Conservation (phyloP, 345 rosid genomes). For the Abelmoschus esculentus region DNA sequence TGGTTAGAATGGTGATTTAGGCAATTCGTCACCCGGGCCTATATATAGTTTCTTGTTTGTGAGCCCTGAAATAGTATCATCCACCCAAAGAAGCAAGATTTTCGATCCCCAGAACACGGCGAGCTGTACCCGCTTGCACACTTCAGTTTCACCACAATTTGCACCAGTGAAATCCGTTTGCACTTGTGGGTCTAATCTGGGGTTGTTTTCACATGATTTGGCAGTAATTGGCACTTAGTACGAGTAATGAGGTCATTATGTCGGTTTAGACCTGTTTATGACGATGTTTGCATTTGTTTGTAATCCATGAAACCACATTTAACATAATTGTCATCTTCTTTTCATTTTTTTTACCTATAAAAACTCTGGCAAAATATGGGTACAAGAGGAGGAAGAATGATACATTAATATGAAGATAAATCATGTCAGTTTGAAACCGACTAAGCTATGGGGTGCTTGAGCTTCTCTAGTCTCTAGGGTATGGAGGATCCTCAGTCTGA, state of each 20-base stretch:
- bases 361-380: not conserved
- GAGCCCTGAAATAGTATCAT: not conserved
- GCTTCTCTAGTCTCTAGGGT: not conserved
- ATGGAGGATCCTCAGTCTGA: constrained; percentile 3
- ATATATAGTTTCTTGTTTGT: not conserved
- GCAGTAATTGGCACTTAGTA: not conserved
- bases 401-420: not conserved
- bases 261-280: not conserved
- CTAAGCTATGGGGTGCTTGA: constrained; percentile 6
- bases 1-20: not conserved
- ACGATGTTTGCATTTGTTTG: not conserved
- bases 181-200: not conserved
- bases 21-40: not conserved
- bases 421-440: constrained; percentile 10
- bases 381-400: not conserved
- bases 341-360: too few relatives aligned
- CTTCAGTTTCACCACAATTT: not conserved
- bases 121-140: not conserved
- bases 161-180: not conserved
- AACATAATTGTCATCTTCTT: too few relatives aligned
- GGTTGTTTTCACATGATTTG: not conserved
- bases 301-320: not conserved
- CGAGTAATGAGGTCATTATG: too few relatives aligned
- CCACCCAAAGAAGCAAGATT: not conserved
- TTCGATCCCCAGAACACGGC: not conserved